These are phyloP conservation scores for Citrus mangshanensis DNA, from an alignment of 345 rosid species.

Conservation along the genomic window DNA sequence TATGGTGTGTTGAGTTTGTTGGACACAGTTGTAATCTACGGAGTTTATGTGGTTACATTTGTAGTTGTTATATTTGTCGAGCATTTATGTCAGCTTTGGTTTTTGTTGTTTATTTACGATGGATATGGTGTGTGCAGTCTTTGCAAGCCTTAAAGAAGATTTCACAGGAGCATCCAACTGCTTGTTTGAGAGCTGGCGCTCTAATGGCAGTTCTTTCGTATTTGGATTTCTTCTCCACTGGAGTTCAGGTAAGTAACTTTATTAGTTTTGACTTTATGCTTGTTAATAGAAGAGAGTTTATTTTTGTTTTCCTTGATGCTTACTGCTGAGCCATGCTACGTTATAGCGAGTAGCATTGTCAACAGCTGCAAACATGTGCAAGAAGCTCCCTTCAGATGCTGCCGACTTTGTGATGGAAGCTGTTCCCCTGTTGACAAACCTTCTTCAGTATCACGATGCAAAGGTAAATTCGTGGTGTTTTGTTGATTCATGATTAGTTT, in stretches of 20 bases:
- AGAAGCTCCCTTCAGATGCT: conserved; percentile 98
- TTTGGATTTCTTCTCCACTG: conserved; percentile 98
- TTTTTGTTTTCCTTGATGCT: background rate
- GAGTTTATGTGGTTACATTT: background rate
- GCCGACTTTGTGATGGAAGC: conserved; percentile 99
- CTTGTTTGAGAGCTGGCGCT: conserved; percentile 99
- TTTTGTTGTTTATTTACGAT: background rate
- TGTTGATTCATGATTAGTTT: background rate
- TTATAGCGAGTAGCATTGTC: conserved; percentile 90
- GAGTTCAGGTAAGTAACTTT: conserved; percentile 74
- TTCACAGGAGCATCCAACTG: conserved; percentile 99
- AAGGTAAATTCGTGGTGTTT: conserved; percentile 46
- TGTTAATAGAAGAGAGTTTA: background rate
- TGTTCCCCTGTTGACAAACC: conserved; percentile 93
- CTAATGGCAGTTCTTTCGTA: conserved; percentile 99
- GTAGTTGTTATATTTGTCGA: background rate
- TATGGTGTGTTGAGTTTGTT: background rate
- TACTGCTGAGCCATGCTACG: background rate
- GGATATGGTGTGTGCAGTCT: conserved; percentile 49
- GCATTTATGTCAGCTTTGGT: background rate
- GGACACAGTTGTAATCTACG: background rate
- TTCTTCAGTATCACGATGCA: conserved; percentile 93
- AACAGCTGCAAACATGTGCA: conserved; percentile 99
- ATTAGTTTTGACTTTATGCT: background rate
- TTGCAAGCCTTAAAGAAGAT: conserved; percentile 98